Base-by-base conservation (phyloP, 2,329 filamentous ascomycete species). In the Trichophyton verrucosum region DNA sequence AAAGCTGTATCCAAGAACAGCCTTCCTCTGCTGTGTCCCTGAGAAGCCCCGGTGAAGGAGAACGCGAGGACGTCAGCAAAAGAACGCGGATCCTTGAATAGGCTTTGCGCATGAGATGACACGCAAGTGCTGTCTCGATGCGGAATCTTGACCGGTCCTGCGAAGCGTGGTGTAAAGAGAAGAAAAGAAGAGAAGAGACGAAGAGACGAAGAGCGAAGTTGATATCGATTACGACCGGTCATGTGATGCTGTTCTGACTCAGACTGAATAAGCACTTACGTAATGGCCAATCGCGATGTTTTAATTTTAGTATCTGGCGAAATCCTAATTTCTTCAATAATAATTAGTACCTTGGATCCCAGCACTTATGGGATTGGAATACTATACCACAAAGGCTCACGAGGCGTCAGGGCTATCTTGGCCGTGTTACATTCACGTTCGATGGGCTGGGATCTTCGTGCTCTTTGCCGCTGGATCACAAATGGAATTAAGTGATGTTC, bases 101-200 rank as follows among this genome's bases (percentile, higher is more conserved):
- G 59, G 67, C 58, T 62, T 71, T 73, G 79, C 79, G 79, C 80
- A 79, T 77, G 75, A 75, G 70, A 76, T 71, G 70, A 68, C 63
- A 61, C 59, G 22, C 58, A 61, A 59, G 61, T 64, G 60, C 66
- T 64, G 69, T 64, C 68, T 67, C 65, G 66, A 65, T 66, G 63
- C 65, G 66, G 13, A n/a, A 69, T 65, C 65, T 64, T 65, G 63
- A 66, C 65, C 70, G 71, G 73, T 72, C 73, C 74, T 69, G 65
- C 68, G 72, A 71, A 74, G 72, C 74, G 74, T 74, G 76, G 76
- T 73, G 73, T 74, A 76, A 71, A 75, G 72, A 74, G 68, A 65
- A 71, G 69, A 70, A 67, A 2, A 24, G 22, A 24, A 24, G 24
- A 27, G 24, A 27, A 27, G 24, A 27, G 24, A 27, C 4, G 27